Conservation (phyloP, 2,329 filamentous ascomycete genomes). For the Cordyceps tenuipes region DNA sequence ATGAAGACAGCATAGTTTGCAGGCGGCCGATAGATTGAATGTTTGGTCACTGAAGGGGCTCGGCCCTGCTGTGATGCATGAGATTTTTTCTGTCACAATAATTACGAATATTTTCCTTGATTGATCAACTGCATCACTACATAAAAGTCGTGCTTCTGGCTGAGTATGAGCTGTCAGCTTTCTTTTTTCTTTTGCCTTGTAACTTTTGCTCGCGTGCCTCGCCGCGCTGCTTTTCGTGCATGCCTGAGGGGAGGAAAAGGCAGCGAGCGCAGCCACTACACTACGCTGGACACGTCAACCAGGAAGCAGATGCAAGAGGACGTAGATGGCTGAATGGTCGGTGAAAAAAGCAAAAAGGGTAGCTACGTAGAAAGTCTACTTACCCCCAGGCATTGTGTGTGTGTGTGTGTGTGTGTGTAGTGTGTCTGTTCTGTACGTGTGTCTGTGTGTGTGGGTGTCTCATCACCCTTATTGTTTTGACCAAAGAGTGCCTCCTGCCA, state of each 20-base stretch:
- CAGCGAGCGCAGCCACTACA: neutral
- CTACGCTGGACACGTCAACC: neutral
- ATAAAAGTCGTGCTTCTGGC: neutral
- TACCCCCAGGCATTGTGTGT: no score
- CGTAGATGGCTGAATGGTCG: slow-evolving; percentile 4
- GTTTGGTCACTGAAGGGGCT: neutral
- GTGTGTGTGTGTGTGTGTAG: no score
- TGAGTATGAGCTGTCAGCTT: neutral
- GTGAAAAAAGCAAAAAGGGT: neutral
- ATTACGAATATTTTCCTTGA: neutral
- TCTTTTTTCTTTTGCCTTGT: neutral
- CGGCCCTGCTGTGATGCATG: neutral
- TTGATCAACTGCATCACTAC: neutral
- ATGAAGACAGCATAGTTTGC: neutral
- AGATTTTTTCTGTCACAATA: neutral
- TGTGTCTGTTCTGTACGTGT: no score
- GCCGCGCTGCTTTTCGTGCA: neutral
- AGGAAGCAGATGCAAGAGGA: neutral
- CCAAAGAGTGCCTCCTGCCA: neutral
- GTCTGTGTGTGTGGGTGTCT: neutral
- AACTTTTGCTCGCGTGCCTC: neutral
- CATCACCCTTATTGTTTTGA: neutral
- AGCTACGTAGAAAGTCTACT: neutral
- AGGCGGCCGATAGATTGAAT: neutral
- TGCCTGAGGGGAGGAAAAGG: neutral